phyloP scores from a whole-genome alignment of 2,329 filamentous ascomycete species.

The Pseudogymnoascus sp. region DNA sequence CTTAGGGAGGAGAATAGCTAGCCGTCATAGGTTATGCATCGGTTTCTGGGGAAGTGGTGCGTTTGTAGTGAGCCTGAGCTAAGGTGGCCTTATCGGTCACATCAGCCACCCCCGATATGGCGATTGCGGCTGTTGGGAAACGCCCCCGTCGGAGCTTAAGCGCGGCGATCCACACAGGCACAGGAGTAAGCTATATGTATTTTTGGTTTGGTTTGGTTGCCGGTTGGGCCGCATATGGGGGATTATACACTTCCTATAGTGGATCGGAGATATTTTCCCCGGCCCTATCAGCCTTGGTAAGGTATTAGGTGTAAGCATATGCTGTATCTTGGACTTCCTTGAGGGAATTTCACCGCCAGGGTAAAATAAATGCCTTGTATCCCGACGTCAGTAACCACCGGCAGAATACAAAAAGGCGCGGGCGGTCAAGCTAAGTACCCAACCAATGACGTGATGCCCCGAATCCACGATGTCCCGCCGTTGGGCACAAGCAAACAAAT shows the following conservation, averaged over 20 bases:
- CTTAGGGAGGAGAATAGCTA: not conserved
- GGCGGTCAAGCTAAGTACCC: not conserved
- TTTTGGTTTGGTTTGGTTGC: not conserved
- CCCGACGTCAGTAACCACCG: not conserved
- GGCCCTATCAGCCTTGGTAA: not conserved
- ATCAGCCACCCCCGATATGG: constrained; percentile 1
- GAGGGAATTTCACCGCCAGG: not conserved
- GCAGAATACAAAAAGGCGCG: not conserved
- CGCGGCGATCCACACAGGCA: constrained; percentile 2
- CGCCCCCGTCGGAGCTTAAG: not conserved
- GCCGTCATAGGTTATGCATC: not conserved
- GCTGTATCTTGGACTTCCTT: not conserved
- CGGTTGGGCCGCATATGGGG: not conserved
- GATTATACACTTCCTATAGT: not conserved
- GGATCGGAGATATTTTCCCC: not conserved
- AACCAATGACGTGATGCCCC: constrained; percentile 4
- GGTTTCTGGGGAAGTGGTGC: not conserved
- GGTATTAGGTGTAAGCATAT: not conserved
- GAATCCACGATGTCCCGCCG: constrained; percentile 3
- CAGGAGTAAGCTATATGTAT: not conserved
- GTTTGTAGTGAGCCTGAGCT: not conserved
- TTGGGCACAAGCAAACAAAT: constrained; percentile 3
- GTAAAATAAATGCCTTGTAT: not conserved
- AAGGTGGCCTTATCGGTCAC: constrained; percentile 5
- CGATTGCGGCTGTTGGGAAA: not conserved